phyloP scores from a whole-genome alignment of 1,139 yeast genomes.

The Pichia norvegensis region DNA sequence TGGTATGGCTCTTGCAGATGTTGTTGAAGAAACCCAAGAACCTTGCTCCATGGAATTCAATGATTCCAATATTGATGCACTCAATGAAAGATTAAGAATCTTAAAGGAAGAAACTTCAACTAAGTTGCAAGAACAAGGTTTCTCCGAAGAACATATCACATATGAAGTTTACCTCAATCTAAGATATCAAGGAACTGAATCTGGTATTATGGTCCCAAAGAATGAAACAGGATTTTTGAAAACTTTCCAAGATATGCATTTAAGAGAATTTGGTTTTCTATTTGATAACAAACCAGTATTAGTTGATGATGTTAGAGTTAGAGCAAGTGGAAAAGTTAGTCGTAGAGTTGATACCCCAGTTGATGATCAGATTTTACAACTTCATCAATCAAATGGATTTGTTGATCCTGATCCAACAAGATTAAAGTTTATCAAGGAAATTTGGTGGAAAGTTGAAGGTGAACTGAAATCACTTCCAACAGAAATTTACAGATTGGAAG shows the following conservation, averaged over 20 bases:
- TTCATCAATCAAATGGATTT: slow-evolving; percentile 12
- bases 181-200: slow-evolving; percentile 83
- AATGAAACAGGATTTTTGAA: slow-evolving; percentile 18
- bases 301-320: slow-evolving; percentile 77
- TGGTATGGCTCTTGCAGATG: slow-evolving; percentile 50
- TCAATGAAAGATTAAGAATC: slow-evolving; percentile 31
- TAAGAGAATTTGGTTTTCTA: slow-evolving; percentile 63
- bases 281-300: slow-evolving; percentile 50
- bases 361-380: slow-evolving; percentile 23
- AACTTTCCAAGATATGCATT: slow-evolving; percentile 35
- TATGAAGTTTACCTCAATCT: slow-evolving; percentile 65
- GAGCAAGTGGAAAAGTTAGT: slow-evolving; percentile 49
- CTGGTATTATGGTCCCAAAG: slow-evolving; percentile 61
- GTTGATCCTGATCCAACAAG: slow-evolving; percentile 15
- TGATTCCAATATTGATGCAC: slow-evolving; percentile 25
- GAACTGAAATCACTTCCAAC: slow-evolving; percentile 15
- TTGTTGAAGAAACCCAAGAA: slow-evolving; percentile 58
- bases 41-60: slow-evolving; percentile 40
- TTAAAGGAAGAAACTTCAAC: slow-evolving; percentile 30
- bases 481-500: slow-evolving; percentile 24
- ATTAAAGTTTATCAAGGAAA: slow-evolving; percentile 16
- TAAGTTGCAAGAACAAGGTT: slow-evolving; percentile 42
- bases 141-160: slow-evolving; percentile 25
- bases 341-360: slow-evolving; percentile 17
- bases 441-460: slow-evolving; percentile 20